Evolutionary conservation across 108 stramenopile species (phyloP).

Genomic region (Seminavis robusta): DNA sequence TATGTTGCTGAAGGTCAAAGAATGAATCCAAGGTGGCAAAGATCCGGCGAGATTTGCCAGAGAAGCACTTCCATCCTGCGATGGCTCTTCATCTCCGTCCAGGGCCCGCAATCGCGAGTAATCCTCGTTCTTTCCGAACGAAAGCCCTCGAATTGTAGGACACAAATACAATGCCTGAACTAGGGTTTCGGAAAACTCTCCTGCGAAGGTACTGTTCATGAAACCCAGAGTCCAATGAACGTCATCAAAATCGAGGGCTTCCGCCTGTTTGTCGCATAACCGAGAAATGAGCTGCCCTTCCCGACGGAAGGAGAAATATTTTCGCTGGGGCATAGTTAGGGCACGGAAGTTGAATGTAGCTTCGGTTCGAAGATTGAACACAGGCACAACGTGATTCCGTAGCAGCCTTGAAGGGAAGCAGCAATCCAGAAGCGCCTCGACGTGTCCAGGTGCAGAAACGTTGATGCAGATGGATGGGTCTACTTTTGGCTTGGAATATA

Average conservation of each 20-base stretch:
- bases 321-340: conserved; percentile 60
- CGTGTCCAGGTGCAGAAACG: conserved; percentile 20
- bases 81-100: conserved; percentile 17
- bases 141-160: conserved; percentile 54
- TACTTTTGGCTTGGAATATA: conserved; percentile 1
- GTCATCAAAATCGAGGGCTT: conserved; percentile 20
- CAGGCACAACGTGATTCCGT: conserved; percentile 37
- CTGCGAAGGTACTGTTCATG: conserved; percentile 64
- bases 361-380: conserved; percentile 29
- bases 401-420: conserved; percentile 56
- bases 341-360: conserved; percentile 62
- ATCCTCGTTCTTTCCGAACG: conserved; percentile 37
- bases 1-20: conserved; percentile 53
- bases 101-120: conserved; percentile 8
- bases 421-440: conserved; percentile 42
- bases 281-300: conserved; percentile 60
- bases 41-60: conserved; percentile 59
- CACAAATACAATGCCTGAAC: conserved; percentile 62
- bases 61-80: conserved; percentile 40
- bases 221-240: conserved; percentile 64
- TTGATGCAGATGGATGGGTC: conserved; percentile 5
- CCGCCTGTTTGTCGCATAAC: conserved; percentile 47
- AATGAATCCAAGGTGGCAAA: conserved; percentile 57
- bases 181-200: conserved; percentile 66
- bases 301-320: conserved; percentile 61